phyloP scores from a whole-genome alignment of 2,329 filamentous ascomycete species.

The Phyllosticta citribraziliensis region DNA sequence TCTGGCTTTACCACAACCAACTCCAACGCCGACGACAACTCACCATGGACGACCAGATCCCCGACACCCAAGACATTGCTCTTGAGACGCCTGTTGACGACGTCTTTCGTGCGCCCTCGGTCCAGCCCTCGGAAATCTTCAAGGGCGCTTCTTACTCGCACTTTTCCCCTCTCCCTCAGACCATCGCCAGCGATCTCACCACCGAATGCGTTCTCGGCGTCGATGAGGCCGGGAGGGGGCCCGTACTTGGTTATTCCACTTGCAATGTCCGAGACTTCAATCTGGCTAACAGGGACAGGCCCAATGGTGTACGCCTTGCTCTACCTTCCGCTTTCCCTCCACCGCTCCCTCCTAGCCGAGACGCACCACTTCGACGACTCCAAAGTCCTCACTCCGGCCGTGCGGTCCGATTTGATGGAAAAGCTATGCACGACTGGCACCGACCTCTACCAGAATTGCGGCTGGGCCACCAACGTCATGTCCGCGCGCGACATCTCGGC shows the following conservation, averaged over 20 bases:
- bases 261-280: background rate
- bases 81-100: constrained; percentile 25
- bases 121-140: constrained; percentile 29
- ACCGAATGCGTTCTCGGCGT: constrained; percentile 72
- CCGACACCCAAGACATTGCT: constrained; percentile 22
- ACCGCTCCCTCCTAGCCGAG: constrained; percentile 63
- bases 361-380: constrained; percentile 89
- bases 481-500: constrained; percentile 76
- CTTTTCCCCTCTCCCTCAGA: constrained; percentile 34
- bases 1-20: background rate
- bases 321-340: constrained; percentile 56
- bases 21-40: background rate
- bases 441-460: constrained; percentile 54
- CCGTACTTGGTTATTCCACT: constrained; percentile 62
- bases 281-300: constrained; percentile 23
- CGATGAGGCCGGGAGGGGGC: constrained; percentile 87
- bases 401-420: constrained; percentile 63
- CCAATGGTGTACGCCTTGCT: constrained; percentile 63
- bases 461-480: constrained; percentile 74
- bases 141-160: constrained; percentile 39
- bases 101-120: constrained; percentile 40
- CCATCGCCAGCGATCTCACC: constrained; percentile 31
- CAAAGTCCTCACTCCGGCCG: constrained; percentile 75
- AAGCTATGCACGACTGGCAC: constrained; percentile 58
- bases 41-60: constrained; percentile 18